Evolutionary conservation across 202 grass and related monocot species (phyloP).

Genomic region (Eragrostis tef): DNA sequence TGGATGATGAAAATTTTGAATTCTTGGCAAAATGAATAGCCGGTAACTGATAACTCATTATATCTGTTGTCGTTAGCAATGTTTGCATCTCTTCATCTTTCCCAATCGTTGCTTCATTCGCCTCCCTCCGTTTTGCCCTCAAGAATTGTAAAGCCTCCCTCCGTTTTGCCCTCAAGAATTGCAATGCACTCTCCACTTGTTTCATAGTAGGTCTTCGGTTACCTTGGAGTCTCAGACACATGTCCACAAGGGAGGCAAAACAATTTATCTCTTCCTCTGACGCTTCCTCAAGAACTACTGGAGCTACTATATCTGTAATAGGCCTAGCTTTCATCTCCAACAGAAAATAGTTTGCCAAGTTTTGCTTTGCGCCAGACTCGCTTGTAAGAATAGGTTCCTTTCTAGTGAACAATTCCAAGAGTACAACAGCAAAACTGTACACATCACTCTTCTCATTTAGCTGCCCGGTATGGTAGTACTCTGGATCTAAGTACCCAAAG

Average conservation of each 20-base stretch:
- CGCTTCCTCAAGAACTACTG: conserved; percentile 29
- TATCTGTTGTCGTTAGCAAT: neutral
- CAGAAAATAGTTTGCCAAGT: conserved; percentile 41
- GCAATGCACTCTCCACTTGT: conserved; percentile 36
- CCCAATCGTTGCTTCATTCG: too few species aligned
- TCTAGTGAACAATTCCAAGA: conserved; percentile 35
- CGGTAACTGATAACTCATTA: too few species aligned
- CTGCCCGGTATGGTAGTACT: conserved; percentile 37
- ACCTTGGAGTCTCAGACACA: conserved; percentile 35
- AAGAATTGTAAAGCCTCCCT: too few species aligned
- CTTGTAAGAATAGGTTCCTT: conserved; percentile 39
- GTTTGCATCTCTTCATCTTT: neutral
- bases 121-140: neutral
- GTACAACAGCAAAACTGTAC: conserved; percentile 46
- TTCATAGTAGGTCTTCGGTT: conserved; percentile 45
- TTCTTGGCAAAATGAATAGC: too few species aligned
- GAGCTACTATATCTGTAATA: conserved; percentile 19
- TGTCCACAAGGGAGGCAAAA: conserved; percentile 33
- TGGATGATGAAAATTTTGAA: too few species aligned
- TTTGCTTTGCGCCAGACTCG: conserved; percentile 22
- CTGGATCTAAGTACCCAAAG: conserved; percentile 49
- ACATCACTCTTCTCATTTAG: conserved; percentile 47
- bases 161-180: conserved; percentile 43
- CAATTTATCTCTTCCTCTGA: conserved; percentile 32
- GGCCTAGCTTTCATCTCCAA: conserved; percentile 14